Evolutionary conservation across 495 filamentous ascomycete genomes (phyloP).

Genomic region (Penicillium macrosclerotiorum): DNA sequence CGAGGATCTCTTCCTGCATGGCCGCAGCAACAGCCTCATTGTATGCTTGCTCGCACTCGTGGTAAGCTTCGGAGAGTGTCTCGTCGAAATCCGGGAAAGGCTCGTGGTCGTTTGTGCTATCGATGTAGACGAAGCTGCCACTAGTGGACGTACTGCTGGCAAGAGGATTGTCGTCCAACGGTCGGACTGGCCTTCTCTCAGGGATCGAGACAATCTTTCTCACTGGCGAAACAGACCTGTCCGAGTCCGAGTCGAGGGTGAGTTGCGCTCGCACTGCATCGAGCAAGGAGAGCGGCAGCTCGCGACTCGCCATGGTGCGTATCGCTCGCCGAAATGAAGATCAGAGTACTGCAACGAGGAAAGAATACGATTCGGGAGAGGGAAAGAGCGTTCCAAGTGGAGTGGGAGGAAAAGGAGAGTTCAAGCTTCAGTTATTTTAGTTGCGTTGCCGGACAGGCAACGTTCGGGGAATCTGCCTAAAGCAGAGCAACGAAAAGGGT

Average conservation of each 20-base stretch:
- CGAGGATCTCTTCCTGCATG: slow-evolving; percentile 18
- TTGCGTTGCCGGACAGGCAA: too few species aligned
- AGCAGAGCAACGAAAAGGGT: too few species aligned
- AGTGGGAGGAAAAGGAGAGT: not conserved
- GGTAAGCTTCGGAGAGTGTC: slow-evolving; percentile 2
- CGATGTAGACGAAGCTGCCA: not conserved
- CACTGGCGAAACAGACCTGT: not conserved
- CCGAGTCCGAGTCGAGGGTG: slow-evolving; percentile 8
- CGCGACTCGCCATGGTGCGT: not conserved
- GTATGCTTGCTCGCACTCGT: slow-evolving; percentile 17
- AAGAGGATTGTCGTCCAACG: not conserved
- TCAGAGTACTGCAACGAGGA: too few species aligned
- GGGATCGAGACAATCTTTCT: not conserved
- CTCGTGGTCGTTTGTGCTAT: slow-evolving; percentile 13
- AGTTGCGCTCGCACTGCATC: slow-evolving; percentile 16
- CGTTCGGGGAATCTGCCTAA: too few species aligned
- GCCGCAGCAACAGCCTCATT: slow-evolving; percentile 23
- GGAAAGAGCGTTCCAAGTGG: too few species aligned
- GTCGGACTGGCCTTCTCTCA: not conserved
- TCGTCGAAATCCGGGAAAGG: slow-evolving; percentile 38
- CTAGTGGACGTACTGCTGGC: not conserved
- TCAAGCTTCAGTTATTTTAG: too few species aligned
- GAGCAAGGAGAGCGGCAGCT: not conserved
- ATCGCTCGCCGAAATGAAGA: too few species aligned
- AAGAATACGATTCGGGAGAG: too few species aligned